phyloP scores from a whole-genome alignment of 805 yeast species.

The Myxozyma melibiosi region DNA sequence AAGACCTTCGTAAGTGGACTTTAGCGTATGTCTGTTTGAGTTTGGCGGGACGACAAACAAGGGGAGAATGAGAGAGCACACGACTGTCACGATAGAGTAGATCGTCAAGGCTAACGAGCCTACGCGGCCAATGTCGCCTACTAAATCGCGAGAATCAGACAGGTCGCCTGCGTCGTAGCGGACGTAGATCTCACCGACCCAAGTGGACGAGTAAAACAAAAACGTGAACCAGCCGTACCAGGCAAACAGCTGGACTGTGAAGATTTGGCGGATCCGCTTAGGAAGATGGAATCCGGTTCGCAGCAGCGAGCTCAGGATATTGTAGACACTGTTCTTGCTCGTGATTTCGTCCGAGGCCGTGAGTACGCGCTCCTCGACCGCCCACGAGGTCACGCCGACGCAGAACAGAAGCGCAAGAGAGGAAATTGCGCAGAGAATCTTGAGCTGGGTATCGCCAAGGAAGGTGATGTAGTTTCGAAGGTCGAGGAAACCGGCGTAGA shows the following conservation, averaged over 20 bases:
- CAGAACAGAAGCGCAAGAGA: constrained; percentile 47
- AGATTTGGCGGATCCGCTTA: constrained; percentile 53
- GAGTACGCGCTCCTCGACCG: constrained; percentile 48
- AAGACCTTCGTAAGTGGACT: constrained; percentile 19
- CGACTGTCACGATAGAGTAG: constrained; percentile 29
- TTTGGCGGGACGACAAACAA: constrained; percentile 26
- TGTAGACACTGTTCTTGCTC: constrained; percentile 5
- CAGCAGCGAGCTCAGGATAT: constrained; percentile 16
- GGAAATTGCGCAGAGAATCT: constrained; percentile 52
- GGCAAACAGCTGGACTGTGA: constrained; percentile 62
- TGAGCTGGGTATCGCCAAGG: constrained; percentile 55
- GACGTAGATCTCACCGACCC: constrained; percentile 63
- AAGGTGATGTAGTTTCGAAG: constrained; percentile 45
- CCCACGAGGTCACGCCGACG: constrained; percentile 47
- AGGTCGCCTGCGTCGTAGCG: constrained; percentile 29
- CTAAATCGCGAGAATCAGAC: constrained; percentile 26
- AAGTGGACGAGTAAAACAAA: constrained; percentile 65
- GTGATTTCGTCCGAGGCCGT: constrained; percentile 8
- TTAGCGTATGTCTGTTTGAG: constrained; percentile 17
- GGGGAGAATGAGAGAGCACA: constrained; percentile 29
- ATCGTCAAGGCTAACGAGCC: constrained; percentile 31
- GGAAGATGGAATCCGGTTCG: constrained; percentile 44
- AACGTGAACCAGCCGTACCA: constrained; percentile 74
- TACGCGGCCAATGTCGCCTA: constrained; percentile 33
- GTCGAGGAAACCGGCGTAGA: constrained; percentile 54